phyloP scores from a whole-genome alignment of 2,329 filamentous ascomycete species.

The Aspergillus unguis region DNA sequence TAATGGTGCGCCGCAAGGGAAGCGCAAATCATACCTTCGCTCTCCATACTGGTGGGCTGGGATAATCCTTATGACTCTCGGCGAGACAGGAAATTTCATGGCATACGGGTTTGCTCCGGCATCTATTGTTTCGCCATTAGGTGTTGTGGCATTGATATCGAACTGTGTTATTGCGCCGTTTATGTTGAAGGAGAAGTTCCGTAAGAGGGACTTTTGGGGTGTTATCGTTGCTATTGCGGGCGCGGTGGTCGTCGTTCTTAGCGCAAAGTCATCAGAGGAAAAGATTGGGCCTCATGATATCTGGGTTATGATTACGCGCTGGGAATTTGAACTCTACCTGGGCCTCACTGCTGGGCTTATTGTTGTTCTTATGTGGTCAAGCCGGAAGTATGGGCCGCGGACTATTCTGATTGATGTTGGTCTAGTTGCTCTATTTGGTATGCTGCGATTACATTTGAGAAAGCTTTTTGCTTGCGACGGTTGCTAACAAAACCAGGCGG shows the following conservation, averaged over 20 bases:
- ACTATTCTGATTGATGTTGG: slow-evolving; percentile 90
- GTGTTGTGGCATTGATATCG: slow-evolving; percentile 92
- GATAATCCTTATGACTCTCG: slow-evolving; percentile 85
- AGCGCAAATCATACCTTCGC: slow-evolving; percentile 72
- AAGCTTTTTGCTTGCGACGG: background rate
- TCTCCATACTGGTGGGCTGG: slow-evolving; percentile 97
- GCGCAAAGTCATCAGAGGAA: slow-evolving; percentile 81
- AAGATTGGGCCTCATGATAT: slow-evolving; percentile 89
- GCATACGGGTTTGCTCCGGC: slow-evolving; percentile 97
- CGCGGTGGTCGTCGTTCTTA: slow-evolving; percentile 88
- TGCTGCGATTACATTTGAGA: background rate
- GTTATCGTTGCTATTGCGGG: slow-evolving; percentile 83
- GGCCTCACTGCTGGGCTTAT: slow-evolving; percentile 73
- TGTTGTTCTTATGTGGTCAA: slow-evolving; percentile 72
- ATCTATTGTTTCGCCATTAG: slow-evolving; percentile 92
- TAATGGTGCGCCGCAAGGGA: slow-evolving; percentile 38
- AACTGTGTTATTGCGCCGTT: slow-evolving; percentile 96
- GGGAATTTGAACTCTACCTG: slow-evolving; percentile 89
- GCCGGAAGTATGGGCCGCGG: slow-evolving; percentile 75
- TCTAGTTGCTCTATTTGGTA: slow-evolving; percentile 89
- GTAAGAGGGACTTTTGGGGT: slow-evolving; percentile 78
- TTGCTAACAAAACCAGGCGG: slow-evolving; percentile 57
- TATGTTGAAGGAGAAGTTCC: slow-evolving; percentile 87
- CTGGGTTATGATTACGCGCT: slow-evolving; percentile 79
- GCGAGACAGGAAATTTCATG: slow-evolving; percentile 93